phyloP scores from a whole-genome alignment of 805 yeast genomes.

The Kazachstania taianensis region DNA sequence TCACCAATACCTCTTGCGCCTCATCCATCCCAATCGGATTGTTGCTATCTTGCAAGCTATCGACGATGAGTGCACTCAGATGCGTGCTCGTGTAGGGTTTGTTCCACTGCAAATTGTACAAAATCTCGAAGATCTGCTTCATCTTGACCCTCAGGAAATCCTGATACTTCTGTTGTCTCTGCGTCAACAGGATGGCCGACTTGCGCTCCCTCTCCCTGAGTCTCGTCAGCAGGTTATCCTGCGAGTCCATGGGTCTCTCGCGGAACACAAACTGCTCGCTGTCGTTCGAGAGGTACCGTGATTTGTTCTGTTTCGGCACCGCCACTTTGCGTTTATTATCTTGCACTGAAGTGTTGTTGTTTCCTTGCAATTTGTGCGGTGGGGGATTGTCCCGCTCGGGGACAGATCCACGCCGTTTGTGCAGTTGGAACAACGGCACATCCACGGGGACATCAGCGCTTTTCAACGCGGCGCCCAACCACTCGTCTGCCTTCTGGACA shows the following conservation, averaged over 20 bases:
- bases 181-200: slow-evolving; percentile 19
- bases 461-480: slow-evolving; percentile 7
- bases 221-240: slow-evolving; percentile 19
- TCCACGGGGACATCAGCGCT: slow-evolving; percentile 10
- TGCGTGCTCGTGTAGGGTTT: slow-evolving; percentile 25
- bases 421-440: slow-evolving; percentile 16
- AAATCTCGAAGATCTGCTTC: slow-evolving; percentile 22
- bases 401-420: slow-evolving; percentile 13
- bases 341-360: background rate
- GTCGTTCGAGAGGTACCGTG: slow-evolving; percentile 13
- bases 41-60: slow-evolving; percentile 25
- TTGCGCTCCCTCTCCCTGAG: slow-evolving; percentile 22
- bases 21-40: slow-evolving; percentile 26
- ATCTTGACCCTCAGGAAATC: slow-evolving; percentile 23
- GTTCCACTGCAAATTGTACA: slow-evolving; percentile 15
- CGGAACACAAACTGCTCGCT: slow-evolving; percentile 12
- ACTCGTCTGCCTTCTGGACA: slow-evolving; percentile 17
- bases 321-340: too few relatives aligned
- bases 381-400: slow-evolving; percentile 5
- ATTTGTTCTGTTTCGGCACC: slow-evolving; percentile 1
- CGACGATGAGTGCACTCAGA: slow-evolving; percentile 20
- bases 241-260: slow-evolving; percentile 16
- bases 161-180: slow-evolving; percentile 20
- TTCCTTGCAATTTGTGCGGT: background rate
- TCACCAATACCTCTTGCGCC: slow-evolving; percentile 17